These are phyloP conservation scores for Glycine tomentella DNA, from an alignment of 306 rosid genomes.

Conservation along the genomic window DNA sequence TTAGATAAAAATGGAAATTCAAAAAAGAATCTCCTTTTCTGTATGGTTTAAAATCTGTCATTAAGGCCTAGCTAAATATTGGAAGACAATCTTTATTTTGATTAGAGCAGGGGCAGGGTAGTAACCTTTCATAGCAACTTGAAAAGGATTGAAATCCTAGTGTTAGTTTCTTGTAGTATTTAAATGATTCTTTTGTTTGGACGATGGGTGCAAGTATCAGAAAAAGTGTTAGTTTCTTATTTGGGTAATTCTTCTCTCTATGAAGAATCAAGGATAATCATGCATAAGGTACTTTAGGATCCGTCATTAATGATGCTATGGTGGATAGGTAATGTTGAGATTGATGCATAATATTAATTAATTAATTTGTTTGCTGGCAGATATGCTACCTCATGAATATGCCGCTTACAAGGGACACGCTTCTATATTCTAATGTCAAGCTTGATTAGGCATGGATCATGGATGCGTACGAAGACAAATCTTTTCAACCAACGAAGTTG, in stretches of 20 bases:
- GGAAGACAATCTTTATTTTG: slow-evolving; percentile 10
- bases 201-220: neutral
- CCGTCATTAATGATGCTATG: too few relatives aligned
- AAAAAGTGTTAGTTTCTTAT: neutral
- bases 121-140: slow-evolving; percentile 32
- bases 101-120: neutral
- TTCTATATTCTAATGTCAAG: slow-evolving; percentile 88
- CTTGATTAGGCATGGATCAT: slow-evolving; percentile 66
- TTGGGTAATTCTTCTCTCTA: neutral
- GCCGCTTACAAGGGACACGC: slow-evolving; percentile 90
- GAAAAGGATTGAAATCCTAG: neutral
- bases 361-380: slow-evolving; percentile 53
- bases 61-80: slow-evolving; percentile 22
- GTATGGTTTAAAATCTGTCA: slow-evolving; percentile 3
- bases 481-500: slow-evolving; percentile 41
- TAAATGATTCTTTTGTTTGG: slow-evolving; percentile 7
- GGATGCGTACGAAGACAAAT: slow-evolving; percentile 34
- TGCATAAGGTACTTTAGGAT: too few relatives aligned
- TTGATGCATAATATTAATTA: slow-evolving; percentile 27
- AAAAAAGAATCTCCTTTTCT: slow-evolving; percentile 1
- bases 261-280: too few relatives aligned
- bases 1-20: neutral
- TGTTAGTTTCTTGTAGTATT: slow-evolving; percentile 20
- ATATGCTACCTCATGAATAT: slow-evolving; percentile 70
- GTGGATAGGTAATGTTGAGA: slow-evolving; percentile 1